phyloP scores from a whole-genome alignment of 495 filamentous ascomycete species.

The Aspergillus bridgeri region DNA sequence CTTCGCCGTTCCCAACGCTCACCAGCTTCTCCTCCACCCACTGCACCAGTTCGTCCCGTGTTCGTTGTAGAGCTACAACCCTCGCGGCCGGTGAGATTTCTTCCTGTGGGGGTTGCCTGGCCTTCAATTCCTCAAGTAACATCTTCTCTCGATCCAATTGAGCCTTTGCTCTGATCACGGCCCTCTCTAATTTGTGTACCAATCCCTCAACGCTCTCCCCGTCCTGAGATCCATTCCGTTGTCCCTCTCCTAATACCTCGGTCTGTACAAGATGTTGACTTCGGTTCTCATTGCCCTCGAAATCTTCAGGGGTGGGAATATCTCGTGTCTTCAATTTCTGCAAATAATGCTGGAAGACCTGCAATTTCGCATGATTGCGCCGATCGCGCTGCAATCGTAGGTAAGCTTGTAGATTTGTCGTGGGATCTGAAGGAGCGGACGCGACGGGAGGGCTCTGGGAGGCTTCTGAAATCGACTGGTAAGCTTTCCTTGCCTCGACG shows the following conservation, averaged over 20 bases:
- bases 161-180: conserved; percentile 59
- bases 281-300: conserved; percentile 43
- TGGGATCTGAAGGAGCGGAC: conserved; percentile 17
- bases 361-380: conserved; percentile 51
- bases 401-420: conserved; percentile 45
- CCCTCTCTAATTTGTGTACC: conserved; percentile 59
- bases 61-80: conserved; percentile 44
- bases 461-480: conserved; percentile 30
- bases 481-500: conserved; percentile 49
- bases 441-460: conserved; percentile 10
- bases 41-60: conserved; percentile 61
- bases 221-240: conserved; percentile 10
- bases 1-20: conserved; percentile 44
- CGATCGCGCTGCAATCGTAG: conserved; percentile 53
- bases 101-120: conserved; percentile 23
- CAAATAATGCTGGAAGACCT: conserved; percentile 49
- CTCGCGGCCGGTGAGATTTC: conserved; percentile 33
- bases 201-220: conserved; percentile 46
- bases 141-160: conserved; percentile 60
- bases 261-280: conserved; percentile 42
- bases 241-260: conserved; percentile 22
- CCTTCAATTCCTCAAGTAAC: conserved; percentile 55
- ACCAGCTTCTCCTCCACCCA: conserved; percentile 70
- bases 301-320: conserved; percentile 45
- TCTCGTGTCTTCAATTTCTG: conserved; percentile 35